Evolutionary conservation across 352 stramenopile species (phyloP).

Genomic region (Sclerospora graminicola): DNA sequence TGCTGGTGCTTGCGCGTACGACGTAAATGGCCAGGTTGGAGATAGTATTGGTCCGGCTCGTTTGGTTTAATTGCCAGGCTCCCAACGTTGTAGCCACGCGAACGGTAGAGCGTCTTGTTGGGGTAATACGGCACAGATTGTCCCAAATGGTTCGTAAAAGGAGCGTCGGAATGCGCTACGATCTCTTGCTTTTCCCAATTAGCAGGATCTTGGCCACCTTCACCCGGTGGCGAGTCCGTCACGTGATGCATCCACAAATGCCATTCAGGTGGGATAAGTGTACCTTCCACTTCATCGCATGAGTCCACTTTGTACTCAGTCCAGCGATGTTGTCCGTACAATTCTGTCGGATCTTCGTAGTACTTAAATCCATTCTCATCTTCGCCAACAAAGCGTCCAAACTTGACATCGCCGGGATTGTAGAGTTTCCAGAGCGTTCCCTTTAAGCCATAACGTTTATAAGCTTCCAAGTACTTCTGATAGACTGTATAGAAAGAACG

Average conservation of each 20-base stretch:
- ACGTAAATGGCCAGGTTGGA: constrained; percentile 65
- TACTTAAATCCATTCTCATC: constrained; percentile 84
- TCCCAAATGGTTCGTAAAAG: constrained; percentile 60
- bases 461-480: constrained; percentile 76
- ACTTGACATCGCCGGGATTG: constrained; percentile 83
- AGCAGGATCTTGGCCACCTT: constrained; percentile 47
- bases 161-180: constrained; percentile 43
- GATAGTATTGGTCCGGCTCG: constrained; percentile 77
- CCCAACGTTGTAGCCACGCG: constrained; percentile 70
- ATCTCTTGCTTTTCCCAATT: constrained; percentile 68
- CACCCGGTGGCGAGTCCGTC: constrained; percentile 53
- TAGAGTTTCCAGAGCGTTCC: constrained; percentile 83
- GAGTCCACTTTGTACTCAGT: constrained; percentile 76
- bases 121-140: constrained; percentile 54
- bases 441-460: constrained; percentile 77
- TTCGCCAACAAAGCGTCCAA: constrained; percentile 67
- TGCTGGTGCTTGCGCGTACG: constrained; percentile 51
- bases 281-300: constrained; percentile 70
- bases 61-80: constrained; percentile 45
- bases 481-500: constrained; percentile 69
- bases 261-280: constrained; percentile 72
- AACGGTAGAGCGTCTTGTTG: constrained; percentile 70
- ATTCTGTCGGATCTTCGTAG: constrained; percentile 75
- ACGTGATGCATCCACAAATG: constrained; percentile 81
- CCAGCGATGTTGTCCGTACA: constrained; percentile 71